These are phyloP conservation scores for Saitozyma sp. DNA, from an alignment of 768 basidiomycete genomes.

Conservation along the genomic window DNA sequence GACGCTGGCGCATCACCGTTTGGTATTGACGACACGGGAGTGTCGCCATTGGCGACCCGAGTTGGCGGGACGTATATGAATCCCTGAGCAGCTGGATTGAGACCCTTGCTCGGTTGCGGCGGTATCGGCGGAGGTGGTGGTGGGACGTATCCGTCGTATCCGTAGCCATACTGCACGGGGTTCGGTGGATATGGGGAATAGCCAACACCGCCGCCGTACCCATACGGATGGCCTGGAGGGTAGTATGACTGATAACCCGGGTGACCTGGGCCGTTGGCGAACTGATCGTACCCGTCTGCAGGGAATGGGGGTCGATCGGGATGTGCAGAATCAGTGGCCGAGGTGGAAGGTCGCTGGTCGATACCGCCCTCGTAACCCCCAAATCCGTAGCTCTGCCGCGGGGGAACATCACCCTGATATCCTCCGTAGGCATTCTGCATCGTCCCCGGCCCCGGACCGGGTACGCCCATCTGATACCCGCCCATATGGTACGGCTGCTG, in stretches of 20 bases:
- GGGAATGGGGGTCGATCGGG: not conserved
- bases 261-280: conserved; percentile 3
- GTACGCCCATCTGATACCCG: conserved; percentile 30
- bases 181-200: conserved; percentile 23
- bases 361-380: not conserved
- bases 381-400: not conserved
- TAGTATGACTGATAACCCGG: conserved; percentile 9
- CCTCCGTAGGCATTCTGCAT: conserved; percentile 40
- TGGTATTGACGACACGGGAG: too few species aligned
- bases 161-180: conserved; percentile 7
- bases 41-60: too few species aligned
- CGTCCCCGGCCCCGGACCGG: conserved; percentile 39
- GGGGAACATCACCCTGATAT: conserved; percentile 9
- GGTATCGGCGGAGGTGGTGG: not conserved
- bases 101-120: conserved; percentile 9
- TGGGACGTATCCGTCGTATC: conserved; percentile 11
- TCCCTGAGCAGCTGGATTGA: conserved; percentile 43
- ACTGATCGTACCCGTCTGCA: not conserved
- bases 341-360: not conserved
- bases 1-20: too few species aligned
- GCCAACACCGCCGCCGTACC: conserved; percentile 32
- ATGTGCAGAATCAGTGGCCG: not conserved
- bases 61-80: conserved; percentile 26
- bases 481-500: not conserved
- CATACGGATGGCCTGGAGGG: conserved; percentile 39